Conservation (phyloP, 352 stramenopile genomes). For the Aphanomyces astaci region DNA sequence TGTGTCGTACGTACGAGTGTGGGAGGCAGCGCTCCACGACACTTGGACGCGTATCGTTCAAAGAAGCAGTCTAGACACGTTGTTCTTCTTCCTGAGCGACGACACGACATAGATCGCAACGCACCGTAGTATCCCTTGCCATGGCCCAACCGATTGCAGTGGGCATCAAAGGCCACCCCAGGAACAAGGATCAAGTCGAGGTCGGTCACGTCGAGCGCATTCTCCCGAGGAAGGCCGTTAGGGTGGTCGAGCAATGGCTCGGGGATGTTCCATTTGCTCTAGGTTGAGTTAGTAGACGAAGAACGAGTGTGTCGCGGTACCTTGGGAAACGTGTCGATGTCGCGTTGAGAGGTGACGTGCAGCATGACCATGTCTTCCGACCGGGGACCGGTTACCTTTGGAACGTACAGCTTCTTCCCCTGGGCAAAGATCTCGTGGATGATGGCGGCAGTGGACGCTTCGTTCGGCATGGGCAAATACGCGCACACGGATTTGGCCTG, state of each 20-base stretch:
- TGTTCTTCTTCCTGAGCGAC: not conserved
- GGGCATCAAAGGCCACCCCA: slow-evolving; percentile 70
- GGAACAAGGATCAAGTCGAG: slow-evolving; percentile 77
- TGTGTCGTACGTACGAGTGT: slow-evolving; percentile 43
- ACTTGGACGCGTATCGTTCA: slow-evolving; percentile 38
- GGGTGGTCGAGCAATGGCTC: slow-evolving; percentile 38
- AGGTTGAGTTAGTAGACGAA: too few relatives aligned
- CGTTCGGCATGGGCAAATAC: slow-evolving; percentile 81
- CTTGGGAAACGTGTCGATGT: slow-evolving; percentile 78
- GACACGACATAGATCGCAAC: not conserved
- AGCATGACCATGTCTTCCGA: slow-evolving; percentile 78
- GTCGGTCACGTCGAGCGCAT: slow-evolving; percentile 41
- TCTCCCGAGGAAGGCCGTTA: slow-evolving; percentile 28
- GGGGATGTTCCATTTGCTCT: slow-evolving; percentile 86
- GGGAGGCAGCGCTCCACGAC: slow-evolving; percentile 34
- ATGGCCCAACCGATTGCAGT: slow-evolving; percentile 72
- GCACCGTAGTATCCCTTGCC: slow-evolving; percentile 85
- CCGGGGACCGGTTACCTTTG: slow-evolving; percentile 65
- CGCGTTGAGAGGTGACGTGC: slow-evolving; percentile 43
- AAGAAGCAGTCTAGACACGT: slow-evolving; percentile 55
- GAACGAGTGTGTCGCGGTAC: slow-evolving; percentile 23
- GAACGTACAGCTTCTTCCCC: slow-evolving; percentile 77
- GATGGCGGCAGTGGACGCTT: slow-evolving; percentile 52
- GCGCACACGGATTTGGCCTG: slow-evolving; percentile 45
- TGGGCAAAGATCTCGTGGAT: slow-evolving; percentile 46